phyloP scores from a whole-genome alignment of 331 rosid species.

The Telfairia occidentalis region DNA sequence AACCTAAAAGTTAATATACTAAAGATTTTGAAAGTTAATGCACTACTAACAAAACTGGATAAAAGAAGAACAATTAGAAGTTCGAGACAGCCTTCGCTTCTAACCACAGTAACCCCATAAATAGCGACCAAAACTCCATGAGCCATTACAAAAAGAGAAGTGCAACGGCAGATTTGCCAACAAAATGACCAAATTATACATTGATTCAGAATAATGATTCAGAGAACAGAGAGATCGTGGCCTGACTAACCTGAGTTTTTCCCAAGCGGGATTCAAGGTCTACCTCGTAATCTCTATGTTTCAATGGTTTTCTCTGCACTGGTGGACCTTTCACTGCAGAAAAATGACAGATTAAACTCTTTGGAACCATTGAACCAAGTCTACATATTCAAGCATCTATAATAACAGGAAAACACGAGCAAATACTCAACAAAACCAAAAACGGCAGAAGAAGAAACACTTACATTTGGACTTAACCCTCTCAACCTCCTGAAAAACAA shows the following conservation, averaged over 20 bases:
- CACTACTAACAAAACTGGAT: not conserved
- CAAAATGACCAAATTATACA: not conserved
- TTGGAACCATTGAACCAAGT: not conserved
- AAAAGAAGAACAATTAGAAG: not conserved
- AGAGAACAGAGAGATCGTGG: not conserved
- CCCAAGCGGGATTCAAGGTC: constrained; percentile 95
- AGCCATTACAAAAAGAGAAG: not conserved
- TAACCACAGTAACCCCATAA: not conserved
- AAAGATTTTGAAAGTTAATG: not conserved
- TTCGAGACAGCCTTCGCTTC: not conserved
- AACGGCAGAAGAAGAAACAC: not conserved
- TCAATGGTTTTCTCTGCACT: constrained; percentile 86
- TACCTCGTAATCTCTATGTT: constrained; percentile 93
- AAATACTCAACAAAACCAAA: not conserved
- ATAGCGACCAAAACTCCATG: not conserved
- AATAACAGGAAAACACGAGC: not conserved
- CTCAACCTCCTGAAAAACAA: constrained; percentile 49
- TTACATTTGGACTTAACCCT: constrained; percentile 54
- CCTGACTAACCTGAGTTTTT: constrained; percentile 58
- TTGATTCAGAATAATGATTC: not conserved
- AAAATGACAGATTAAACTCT: not conserved
- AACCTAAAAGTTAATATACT: not conserved
- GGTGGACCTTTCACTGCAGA: constrained; percentile 67
- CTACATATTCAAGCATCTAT: not conserved
- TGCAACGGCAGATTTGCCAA: not conserved